These are phyloP conservation scores for Trametes polyzona DNA, from an alignment of 1,284 basidiomycete genomes.

Conservation along the genomic window DNA sequence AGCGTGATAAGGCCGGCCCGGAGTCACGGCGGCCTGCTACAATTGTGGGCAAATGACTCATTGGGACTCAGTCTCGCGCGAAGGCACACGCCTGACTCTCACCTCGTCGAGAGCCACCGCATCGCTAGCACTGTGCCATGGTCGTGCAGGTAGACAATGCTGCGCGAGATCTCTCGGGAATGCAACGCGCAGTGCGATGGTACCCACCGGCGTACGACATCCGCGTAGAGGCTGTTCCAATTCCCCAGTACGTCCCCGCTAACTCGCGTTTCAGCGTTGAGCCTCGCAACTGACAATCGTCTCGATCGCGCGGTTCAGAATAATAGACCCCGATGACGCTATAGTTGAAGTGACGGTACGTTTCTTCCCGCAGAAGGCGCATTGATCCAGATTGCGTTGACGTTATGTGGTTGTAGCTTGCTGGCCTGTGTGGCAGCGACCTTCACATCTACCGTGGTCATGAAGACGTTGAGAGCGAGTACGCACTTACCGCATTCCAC, in stretches of 20 bases:
- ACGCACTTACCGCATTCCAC: conserved; percentile 8
- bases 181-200: conserved; percentile 58
- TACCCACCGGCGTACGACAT: conserved; percentile 72
- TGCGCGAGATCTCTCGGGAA: conserved; percentile 8
- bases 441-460: conserved; percentile 78
- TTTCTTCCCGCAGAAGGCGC: background rate
- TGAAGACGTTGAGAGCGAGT: conserved; percentile 39
- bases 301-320: conserved; percentile 43
- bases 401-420: conserved; percentile 47
- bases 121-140: too few relatives aligned
- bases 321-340: conserved; percentile 73
- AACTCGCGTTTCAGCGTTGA: background rate
- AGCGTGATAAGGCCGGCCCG: background rate
- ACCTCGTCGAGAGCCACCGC: too few relatives aligned
- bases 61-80: too few relatives aligned
- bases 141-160: background rate
- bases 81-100: too few relatives aligned
- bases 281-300: background rate
- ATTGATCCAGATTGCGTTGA: background rate
- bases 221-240: conserved; percentile 59
- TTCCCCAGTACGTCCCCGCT: conserved; percentile 51
- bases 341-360: conserved; percentile 71
- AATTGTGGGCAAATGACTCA: too few relatives aligned
- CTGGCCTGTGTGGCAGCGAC: conserved; percentile 83
- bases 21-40: too few relatives aligned